These are phyloP conservation scores for Hypoxylon lienhwacheense DNA, from an alignment of 495 filamentous ascomycete genomes.

Conservation along the genomic window DNA sequence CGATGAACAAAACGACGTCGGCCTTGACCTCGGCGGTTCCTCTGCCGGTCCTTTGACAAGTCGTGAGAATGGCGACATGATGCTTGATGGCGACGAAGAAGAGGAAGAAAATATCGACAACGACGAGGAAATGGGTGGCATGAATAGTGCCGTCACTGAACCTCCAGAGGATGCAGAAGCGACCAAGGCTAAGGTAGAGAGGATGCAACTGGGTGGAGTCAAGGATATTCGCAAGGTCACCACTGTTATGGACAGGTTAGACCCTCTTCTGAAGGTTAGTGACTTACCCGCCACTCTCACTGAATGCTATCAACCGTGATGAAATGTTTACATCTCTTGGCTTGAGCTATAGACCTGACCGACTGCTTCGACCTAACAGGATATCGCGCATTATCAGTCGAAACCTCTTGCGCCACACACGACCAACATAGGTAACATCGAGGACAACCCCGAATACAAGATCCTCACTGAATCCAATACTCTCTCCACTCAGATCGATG, in stretches of 20 bases:
- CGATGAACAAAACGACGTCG: slow-evolving; percentile 54
- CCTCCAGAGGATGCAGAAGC: slow-evolving; percentile 65
- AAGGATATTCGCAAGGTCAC: slow-evolving; percentile 76
- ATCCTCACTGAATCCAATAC: slow-evolving; percentile 80
- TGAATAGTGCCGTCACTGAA: slow-evolving; percentile 44
- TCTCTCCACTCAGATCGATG: slow-evolving; percentile 84
- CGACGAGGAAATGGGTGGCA: slow-evolving; percentile 59
- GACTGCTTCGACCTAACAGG: slow-evolving; percentile 57
- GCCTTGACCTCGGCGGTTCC: slow-evolving; percentile 37
- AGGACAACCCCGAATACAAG: slow-evolving; percentile 86
- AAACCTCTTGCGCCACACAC: slow-evolving; percentile 65
- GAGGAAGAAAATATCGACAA: slow-evolving; percentile 53
- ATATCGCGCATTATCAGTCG: slow-evolving; percentile 74
- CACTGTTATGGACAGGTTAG: slow-evolving; percentile 71
- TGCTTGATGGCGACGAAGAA: slow-evolving; percentile 50
- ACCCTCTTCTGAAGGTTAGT: slow-evolving; percentile 78
- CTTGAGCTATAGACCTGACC: slow-evolving; percentile 61
- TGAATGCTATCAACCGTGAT: slow-evolving; percentile 30
- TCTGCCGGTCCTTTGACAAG: slow-evolving; percentile 33
- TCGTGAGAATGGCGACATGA: slow-evolving; percentile 41
- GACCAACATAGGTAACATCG: slow-evolving; percentile 69
- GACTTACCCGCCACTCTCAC: slow-evolving; percentile 9
- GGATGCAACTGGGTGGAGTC: slow-evolving; percentile 71
- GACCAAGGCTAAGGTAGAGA: slow-evolving; percentile 72
- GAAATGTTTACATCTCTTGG: slow-evolving; percentile 53